Base-by-base conservation (phyloP, 441 rosid genomes). In the Eruca vesicaria region DNA sequence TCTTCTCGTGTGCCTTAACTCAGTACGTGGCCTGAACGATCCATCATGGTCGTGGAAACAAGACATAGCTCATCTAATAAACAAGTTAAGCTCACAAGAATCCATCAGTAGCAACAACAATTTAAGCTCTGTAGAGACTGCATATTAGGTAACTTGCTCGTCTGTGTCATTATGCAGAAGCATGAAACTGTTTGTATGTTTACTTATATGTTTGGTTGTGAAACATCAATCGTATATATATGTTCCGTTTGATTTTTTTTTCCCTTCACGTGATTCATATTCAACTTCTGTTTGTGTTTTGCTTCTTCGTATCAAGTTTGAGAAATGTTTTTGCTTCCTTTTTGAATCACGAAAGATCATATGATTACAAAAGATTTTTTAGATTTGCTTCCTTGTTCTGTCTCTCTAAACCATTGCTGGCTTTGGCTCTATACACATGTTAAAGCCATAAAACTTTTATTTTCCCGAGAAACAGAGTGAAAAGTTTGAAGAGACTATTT, bases 1-100 rank as follows among this genome's bases (percentile, higher is more conserved):
- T 19, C 91, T 93, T 57, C 87, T 91, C 6, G 97, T 91, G 70
- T 90, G 98, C 78, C 91, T 90, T 53, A 91, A 91, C 77, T 90
- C 94, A 1, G 60, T 91, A 14, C 94, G 94, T 0, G 93, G 86
- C 28, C 87, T 91, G 4, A 91, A 86, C 63, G 86, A 91, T 32
- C 94, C 98, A 5, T 71, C 86, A 18, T 90, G 98, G 96, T 84
- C 93, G 28, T 90, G 88, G 96, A 80, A 72, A 73, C 87, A 87
- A 68, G 90, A 89, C 77, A 31, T 90, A 68, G 16, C 35, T 63
- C 84, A 83, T 57, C 23, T 75, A 65, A 50, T 78, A 33, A 64
- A 76, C 45, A 70, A 79, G 61, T 33, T 88, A 48, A 85, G 80
- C 73, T 79, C 86, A 29, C 69, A 75, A 62, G 62, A 67, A 18